Evolutionary conservation across 495 filamentous ascomycete species (phyloP).

Genomic region (Filosporella fistucella): DNA sequence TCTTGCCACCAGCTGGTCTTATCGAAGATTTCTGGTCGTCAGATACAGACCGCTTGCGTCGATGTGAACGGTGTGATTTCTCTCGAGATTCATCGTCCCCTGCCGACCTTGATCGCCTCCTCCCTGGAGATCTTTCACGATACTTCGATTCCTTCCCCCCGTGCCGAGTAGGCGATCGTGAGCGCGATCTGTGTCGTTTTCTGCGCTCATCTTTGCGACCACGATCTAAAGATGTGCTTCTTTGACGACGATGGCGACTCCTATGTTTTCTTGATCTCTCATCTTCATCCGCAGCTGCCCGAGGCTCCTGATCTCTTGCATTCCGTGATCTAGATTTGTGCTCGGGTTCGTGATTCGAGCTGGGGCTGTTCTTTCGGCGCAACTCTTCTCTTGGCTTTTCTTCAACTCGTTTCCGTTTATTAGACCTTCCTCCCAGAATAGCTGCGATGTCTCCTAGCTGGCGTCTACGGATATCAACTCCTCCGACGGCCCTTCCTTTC

Average conservation of each 20-base stretch:
- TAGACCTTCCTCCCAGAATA: conserved; percentile 38
- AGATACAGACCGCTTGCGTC: neutral
- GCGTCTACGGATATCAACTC: conserved; percentile 39
- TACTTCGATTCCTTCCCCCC: conserved; percentile 22
- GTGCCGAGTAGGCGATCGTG: conserved; percentile 18
- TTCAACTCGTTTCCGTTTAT: conserved; percentile 26
- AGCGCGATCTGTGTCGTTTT: conserved; percentile 18
- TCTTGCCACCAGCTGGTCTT: conserved; percentile 1
- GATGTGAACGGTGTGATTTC: conserved; percentile 8
- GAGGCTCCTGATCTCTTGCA: conserved; percentile 12
- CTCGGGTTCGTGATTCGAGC: neutral
- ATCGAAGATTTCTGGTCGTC: neutral
- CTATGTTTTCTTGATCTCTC: conserved; percentile 9
- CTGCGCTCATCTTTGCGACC: conserved; percentile 8
- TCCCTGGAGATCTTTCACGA: conserved; percentile 27
- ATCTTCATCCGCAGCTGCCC: conserved; percentile 6
- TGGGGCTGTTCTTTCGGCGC: no score
- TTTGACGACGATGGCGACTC: conserved; percentile 7
- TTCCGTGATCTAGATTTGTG: conserved; percentile 16
- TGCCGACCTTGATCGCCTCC: conserved; percentile 16
- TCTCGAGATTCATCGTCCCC: conserved; percentile 1
- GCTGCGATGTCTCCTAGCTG: conserved; percentile 50
- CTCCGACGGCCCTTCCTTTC: conserved; percentile 29
- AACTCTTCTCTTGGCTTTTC: conserved; percentile 16
- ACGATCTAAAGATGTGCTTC: conserved; percentile 1